Evolutionary conservation across 2,329 filamentous ascomycete species (phyloP), one percentile per base, ranked within the genome.

Genomic region (Huntiella omanensis): DNA sequence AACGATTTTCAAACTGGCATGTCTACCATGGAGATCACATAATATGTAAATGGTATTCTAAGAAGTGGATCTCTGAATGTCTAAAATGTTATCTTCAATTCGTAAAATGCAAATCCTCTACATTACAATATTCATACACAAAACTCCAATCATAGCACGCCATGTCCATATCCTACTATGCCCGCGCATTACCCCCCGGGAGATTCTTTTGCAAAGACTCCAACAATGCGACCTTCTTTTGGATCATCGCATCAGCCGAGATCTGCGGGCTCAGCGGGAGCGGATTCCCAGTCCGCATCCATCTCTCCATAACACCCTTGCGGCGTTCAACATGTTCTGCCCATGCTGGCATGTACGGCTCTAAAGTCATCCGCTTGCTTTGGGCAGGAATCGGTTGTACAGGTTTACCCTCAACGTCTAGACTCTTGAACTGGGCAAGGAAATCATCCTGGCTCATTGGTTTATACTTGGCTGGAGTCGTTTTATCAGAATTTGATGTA

Each of bases 171-270:
- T n/a, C 34, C 39, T 41, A 41, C 34, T n/a, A n/a, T 2, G 38
- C 22, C 43, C 43, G 42, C n/a, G 16, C 11, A 8, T 43, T 37
- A 12, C 28, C 17, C 38, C 15, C 12, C 6, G 36, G 35, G 6
- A 43, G 5, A 17, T 35, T 40, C 10, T 40, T 40, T 17, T 46
- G 44, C 8, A 49, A 41, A 5, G 48, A 47, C 35, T 49, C 48
- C 32, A 49, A 33, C 40, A 49, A 15, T 8, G 44, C 34, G 36
- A 47, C 43, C 44, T 49, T 49, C 48, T 46, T 39, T 35, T 49
- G 41, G 16, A 49, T 28, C 32, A 46, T 34, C 32, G 19, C 7
- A 32, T 42, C 40, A 6, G 33, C 33, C 8, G 36, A 8, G 12
- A 38, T 33, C 16, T 32, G n/a, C 33, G 34, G 15, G 43, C 17